These are phyloP conservation scores for Diaporthe vaccinii DNA, from an alignment of 2,329 filamentous ascomycete species.

Conservation along the genomic window DNA sequence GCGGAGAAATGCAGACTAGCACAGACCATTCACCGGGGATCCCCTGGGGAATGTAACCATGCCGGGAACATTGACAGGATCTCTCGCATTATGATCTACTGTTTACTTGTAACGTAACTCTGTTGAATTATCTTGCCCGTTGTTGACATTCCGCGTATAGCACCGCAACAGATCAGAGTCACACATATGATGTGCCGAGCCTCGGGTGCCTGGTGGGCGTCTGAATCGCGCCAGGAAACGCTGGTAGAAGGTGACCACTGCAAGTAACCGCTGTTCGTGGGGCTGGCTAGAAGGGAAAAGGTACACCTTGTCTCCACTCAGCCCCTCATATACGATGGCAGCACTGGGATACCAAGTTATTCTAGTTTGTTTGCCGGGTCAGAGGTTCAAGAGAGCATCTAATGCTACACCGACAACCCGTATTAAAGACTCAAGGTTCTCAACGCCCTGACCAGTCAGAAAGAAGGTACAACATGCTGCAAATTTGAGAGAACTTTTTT, in stretches of 20 bases:
- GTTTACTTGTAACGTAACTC: conserved; percentile 17
- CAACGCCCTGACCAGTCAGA: not conserved
- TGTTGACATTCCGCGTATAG: not conserved
- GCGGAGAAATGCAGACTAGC: not conserved
- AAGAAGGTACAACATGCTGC: not conserved
- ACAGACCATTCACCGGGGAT: not conserved
- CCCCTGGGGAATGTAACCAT: not conserved
- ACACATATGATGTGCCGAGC: not conserved
- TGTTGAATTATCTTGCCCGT: not conserved
- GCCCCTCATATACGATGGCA: not conserved
- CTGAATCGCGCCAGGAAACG: not conserved
- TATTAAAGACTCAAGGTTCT: not conserved
- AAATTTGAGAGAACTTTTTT: rapidly evolving
- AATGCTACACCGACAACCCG: not conserved
- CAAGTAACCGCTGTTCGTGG: no score
- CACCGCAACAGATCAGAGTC: not conserved
- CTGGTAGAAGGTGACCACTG: not conserved
- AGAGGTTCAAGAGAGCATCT: not conserved
- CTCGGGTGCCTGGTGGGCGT: not conserved
- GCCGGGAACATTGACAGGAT: not conserved
- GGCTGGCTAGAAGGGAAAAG: not conserved
- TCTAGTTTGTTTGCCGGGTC: not conserved
- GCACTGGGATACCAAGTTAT: not conserved
- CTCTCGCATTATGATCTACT: not conserved
- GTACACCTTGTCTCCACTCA: not conserved